Evolutionary conservation across 169 alveolate species (phyloP).

Genomic region (Eimeria tenella): DNA sequence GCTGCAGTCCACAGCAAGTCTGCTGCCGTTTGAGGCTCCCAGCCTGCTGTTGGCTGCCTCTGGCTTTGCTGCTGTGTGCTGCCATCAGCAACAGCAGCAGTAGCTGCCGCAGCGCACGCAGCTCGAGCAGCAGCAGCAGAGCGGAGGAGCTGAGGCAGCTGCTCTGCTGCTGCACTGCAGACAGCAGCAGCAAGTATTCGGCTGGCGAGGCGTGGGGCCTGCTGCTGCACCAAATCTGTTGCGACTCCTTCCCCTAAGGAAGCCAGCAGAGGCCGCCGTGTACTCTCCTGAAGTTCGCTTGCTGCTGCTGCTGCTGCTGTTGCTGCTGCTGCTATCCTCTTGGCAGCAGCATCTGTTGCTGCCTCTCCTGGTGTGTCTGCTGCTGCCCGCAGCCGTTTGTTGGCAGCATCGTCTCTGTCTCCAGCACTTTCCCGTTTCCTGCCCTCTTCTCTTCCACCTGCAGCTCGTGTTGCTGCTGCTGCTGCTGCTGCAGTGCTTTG

Average conservation of each 20-base stretch:
- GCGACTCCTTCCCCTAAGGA: constrained; percentile 58
- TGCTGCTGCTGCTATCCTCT: constrained; percentile 48
- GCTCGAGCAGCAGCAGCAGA: constrained; percentile 60
- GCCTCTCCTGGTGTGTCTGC: constrained; percentile 7
- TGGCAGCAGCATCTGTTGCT: constrained; percentile 1
- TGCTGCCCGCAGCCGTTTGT: constrained; percentile 34
- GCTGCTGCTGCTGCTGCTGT: constrained; percentile 55
- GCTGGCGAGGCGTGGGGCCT: constrained; percentile 65
- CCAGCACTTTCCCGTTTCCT: not conserved
- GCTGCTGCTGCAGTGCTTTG: not conserved
- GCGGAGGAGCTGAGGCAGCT: constrained; percentile 35
- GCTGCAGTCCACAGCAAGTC: constrained; percentile 40
- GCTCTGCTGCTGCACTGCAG: constrained; percentile 38
- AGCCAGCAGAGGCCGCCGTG: constrained; percentile 27
- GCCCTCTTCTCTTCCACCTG: not conserved
- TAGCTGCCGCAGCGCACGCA: constrained; percentile 45
- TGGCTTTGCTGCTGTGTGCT: not conserved
- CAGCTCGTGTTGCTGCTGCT: constrained; percentile 15
- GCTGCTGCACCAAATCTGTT: constrained; percentile 46
- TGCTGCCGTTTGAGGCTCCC: constrained; percentile 67
- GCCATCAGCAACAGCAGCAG: constrained; percentile 1
- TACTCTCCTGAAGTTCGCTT: not conserved
- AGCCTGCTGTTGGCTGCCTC: not conserved
- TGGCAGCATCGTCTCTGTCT: not conserved
- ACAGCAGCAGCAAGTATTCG: constrained; percentile 64